Percentiles rank a stretch among this genome's conserved stretches.
Conservation (phyloP, 805 yeast genomes). For the Pichia californica region DNA sequence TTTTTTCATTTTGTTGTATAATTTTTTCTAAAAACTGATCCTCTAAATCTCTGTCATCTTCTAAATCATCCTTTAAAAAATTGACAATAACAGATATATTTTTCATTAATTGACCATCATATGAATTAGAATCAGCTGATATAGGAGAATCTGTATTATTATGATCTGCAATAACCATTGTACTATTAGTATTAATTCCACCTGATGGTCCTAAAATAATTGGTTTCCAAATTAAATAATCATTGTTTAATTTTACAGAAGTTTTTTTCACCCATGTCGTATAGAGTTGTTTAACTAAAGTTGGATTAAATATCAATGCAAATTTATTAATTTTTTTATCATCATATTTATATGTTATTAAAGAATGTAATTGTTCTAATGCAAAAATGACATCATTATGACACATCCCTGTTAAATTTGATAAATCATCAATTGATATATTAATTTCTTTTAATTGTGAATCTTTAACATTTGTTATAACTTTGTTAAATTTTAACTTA, state of each 20-base stretch:
- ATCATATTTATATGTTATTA: slow-evolving; percentile 34
- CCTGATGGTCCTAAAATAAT: slow-evolving; percentile 81
- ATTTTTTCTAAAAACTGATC: slow-evolving; percentile 48
- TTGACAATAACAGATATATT: slow-evolving; percentile 52
- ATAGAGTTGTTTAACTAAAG: slow-evolving; percentile 36
- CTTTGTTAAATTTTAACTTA: not conserved
- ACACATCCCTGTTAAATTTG: slow-evolving; percentile 76
- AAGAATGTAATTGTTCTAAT: slow-evolving; percentile 65
- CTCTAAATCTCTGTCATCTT: slow-evolving; percentile 56
- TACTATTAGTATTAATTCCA: slow-evolving; percentile 64
- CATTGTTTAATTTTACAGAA: slow-evolving; percentile 45
- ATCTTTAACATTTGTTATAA: not conserved
- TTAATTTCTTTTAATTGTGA: slow-evolving; percentile 3
- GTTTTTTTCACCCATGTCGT: slow-evolving; percentile 47
- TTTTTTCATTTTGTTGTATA: slow-evolving; percentile 17
- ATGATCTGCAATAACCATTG: slow-evolving; percentile 28
- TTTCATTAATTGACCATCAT: slow-evolving; percentile 31
- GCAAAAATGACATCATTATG: slow-evolving; percentile 84
- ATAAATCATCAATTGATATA: slow-evolving; percentile 53
- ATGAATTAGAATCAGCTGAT: slow-evolving; percentile 1
- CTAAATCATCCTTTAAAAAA: slow-evolving; percentile 62
- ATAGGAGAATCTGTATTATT: slow-evolving; percentile 15
- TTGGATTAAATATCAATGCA: slow-evolving; percentile 46
- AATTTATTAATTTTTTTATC: slow-evolving; percentile 36
- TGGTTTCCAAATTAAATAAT: slow-evolving; percentile 69